A percentile compares a stretch with the other conserved stretches of the same genome.
Evolutionary conservation across 1,284 basidiomycete species (phyloP).

Genomic region (Leccinum angustisporum): DNA sequence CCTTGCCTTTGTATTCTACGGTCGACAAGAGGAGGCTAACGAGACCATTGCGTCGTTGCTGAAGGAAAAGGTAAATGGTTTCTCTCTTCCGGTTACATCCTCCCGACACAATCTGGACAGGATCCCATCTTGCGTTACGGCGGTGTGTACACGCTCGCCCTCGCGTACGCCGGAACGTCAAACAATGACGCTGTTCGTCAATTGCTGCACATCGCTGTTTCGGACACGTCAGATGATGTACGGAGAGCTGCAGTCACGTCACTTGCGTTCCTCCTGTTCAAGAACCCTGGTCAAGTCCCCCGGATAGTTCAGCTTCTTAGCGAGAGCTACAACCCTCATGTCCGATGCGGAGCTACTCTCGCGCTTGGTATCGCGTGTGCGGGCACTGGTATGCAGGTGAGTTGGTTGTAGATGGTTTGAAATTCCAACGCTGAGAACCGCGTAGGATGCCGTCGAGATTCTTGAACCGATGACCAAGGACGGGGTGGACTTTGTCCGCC

Average conservation of each 20-base stretch:
- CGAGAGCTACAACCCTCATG: slow-evolving; percentile 98
- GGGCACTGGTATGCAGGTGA: slow-evolving; percentile 89
- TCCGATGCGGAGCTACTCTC: slow-evolving; percentile 92
- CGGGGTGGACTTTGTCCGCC: slow-evolving; percentile 94
- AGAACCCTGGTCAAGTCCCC: slow-evolving; percentile 92
- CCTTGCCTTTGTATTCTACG: slow-evolving; percentile 88
- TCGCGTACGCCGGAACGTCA: slow-evolving; percentile 93
- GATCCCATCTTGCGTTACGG: slow-evolving; percentile 95
- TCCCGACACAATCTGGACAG: slow-evolving; percentile 41
- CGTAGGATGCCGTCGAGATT: slow-evolving; percentile 87
- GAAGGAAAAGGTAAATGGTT: slow-evolving; percentile 73
- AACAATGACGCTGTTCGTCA: slow-evolving; percentile 90
- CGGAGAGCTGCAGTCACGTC: slow-evolving; percentile 92
- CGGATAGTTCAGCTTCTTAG: slow-evolving; percentile 92
- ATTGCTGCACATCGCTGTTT: slow-evolving; percentile 91
- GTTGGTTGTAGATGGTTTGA: slow-evolving; percentile 2
- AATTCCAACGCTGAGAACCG: slow-evolving; percentile 3
- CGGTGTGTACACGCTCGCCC: slow-evolving; percentile 90
- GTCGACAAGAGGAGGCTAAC: slow-evolving; percentile 87
- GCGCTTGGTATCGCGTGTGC: slow-evolving; percentile 95
- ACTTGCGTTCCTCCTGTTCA: slow-evolving; percentile 92
- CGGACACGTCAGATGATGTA: slow-evolving; percentile 95
- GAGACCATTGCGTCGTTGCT: slow-evolving; percentile 72
- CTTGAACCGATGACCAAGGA: slow-evolving; percentile 97
- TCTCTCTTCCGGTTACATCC: slow-evolving; percentile 3